A percentile compares a stretch with the other conserved stretches of the same genome.
Conservation (phyloP, 805 yeast species). For the Scheffersomyces coipomensis region DNA sequence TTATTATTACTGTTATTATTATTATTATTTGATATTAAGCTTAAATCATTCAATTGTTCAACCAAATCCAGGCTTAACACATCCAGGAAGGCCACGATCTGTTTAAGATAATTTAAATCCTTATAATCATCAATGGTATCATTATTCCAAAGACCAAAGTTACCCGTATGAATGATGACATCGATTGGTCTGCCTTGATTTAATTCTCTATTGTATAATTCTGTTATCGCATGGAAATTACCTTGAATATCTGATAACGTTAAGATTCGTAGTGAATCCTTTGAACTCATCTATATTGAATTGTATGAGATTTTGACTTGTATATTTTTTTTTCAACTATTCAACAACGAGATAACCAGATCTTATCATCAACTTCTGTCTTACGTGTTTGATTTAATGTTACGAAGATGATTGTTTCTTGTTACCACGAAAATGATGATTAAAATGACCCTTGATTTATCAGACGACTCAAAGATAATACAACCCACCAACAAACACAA, state of each 20-base stretch:
- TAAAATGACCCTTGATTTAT: too few relatives aligned
- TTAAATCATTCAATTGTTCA: slow-evolving; percentile 51
- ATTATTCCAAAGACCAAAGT: slow-evolving; percentile 71
- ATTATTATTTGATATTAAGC: slow-evolving; percentile 21
- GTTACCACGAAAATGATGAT: too few relatives aligned
- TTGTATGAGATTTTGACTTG: too few relatives aligned
- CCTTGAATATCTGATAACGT: slow-evolving; percentile 30
- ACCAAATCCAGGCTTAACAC: slow-evolving; percentile 49
- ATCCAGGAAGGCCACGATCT: slow-evolving; percentile 66
- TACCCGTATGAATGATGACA: slow-evolving; percentile 68
- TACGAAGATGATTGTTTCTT: too few relatives aligned
- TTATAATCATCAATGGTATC: slow-evolving; percentile 51
- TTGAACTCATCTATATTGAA: neutral
- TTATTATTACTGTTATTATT: neutral
- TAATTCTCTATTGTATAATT: slow-evolving; percentile 11
- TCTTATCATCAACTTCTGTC: too few relatives aligned
- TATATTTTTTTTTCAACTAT: too few relatives aligned
- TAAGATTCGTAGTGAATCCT: slow-evolving; percentile 8
- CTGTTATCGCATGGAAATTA: slow-evolving; percentile 15
- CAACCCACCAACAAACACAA: too few relatives aligned
- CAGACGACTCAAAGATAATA: too few relatives aligned
- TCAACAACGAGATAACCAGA: too few relatives aligned
- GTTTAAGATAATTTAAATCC: slow-evolving; percentile 56
- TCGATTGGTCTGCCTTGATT: slow-evolving; percentile 13
- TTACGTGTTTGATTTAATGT: too few relatives aligned